Conservation (phyloP, 208 protist genomes). For the Leishmania aethiopica region DNA sequence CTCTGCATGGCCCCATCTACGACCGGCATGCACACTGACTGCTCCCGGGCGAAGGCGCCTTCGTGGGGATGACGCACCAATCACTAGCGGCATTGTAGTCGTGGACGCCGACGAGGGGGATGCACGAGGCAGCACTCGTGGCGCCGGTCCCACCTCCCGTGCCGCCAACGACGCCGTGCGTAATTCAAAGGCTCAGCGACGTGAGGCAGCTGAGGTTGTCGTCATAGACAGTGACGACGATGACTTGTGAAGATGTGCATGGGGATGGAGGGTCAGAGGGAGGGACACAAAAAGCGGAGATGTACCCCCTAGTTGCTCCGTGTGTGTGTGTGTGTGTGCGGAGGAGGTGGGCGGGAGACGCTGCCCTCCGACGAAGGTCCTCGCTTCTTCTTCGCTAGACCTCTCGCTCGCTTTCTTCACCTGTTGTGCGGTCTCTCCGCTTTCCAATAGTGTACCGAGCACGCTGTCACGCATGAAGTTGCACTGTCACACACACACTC, state of each 20-base stretch:
- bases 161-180: neutral
- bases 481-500: neutral
- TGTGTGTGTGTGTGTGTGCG: neutral
- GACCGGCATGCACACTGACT: neutral
- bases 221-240: slow-evolving; percentile 15
- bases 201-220: neutral
- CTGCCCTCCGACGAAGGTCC: neutral
- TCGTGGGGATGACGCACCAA: neutral
- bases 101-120: slow-evolving; percentile 14
- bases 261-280: neutral
- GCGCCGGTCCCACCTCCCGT: neutral
- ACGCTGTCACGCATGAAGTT: neutral
- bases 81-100: neutral
- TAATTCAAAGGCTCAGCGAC: neutral
- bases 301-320: neutral
- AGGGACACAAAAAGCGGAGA: neutral
- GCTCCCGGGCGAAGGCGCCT: neutral
- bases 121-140: neutral
- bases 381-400: too few species aligned
- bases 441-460: neutral
- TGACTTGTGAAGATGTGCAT: neutral
- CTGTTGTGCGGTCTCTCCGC: neutral
- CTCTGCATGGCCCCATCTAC: neutral
- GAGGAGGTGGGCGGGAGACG: neutral
- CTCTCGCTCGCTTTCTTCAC: too few species aligned